Percentiles rank a stretch among this genome's conserved stretches.
These are phyloP conservation scores for Leptosphaerulina australis DNA, from an alignment of 2,329 filamentous ascomycete species.

Conservation along the genomic window DNA sequence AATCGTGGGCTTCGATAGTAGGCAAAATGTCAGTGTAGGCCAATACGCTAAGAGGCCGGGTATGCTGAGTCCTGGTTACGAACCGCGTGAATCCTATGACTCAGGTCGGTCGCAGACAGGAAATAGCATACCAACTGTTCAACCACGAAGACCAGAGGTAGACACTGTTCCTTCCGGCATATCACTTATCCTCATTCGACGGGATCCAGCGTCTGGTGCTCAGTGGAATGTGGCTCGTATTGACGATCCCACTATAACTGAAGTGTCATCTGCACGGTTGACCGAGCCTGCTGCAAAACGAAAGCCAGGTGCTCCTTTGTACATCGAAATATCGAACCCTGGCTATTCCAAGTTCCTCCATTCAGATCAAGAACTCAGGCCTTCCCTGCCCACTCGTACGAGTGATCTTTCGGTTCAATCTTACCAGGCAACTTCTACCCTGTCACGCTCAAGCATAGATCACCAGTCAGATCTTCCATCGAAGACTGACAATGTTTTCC, in stretches of 20 bases:
- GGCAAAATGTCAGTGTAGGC: conserved; percentile 37
- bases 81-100: conserved; percentile 35
- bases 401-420: conserved; percentile 26
- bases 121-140: conserved; percentile 27
- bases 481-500: conserved; percentile 45
- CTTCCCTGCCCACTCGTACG: conserved; percentile 20
- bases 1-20: conserved; percentile 32
- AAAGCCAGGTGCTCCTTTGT: conserved; percentile 53
- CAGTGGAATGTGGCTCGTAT: conserved; percentile 61
- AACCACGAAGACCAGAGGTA: conserved; percentile 32
- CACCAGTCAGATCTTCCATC: not conserved
- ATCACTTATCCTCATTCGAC: conserved; percentile 57
- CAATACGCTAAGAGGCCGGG: conserved; percentile 24
- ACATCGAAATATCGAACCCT: conserved; percentile 63
- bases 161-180: conserved; percentile 23
- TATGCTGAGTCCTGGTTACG: conserved; percentile 28
- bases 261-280: conserved; percentile 52
- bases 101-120: conserved; percentile 28
- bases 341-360: conserved; percentile 64
- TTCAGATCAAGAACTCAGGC: conserved; percentile 23
- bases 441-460: not conserved
- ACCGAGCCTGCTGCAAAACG: conserved; percentile 37
- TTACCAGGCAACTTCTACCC: conserved; percentile 4
- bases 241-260: conserved; percentile 52
- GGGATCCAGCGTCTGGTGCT: conserved; percentile 55